Evolutionary conservation across 805 yeast species (phyloP).

Genomic region (Kodamaea laetipori): DNA sequence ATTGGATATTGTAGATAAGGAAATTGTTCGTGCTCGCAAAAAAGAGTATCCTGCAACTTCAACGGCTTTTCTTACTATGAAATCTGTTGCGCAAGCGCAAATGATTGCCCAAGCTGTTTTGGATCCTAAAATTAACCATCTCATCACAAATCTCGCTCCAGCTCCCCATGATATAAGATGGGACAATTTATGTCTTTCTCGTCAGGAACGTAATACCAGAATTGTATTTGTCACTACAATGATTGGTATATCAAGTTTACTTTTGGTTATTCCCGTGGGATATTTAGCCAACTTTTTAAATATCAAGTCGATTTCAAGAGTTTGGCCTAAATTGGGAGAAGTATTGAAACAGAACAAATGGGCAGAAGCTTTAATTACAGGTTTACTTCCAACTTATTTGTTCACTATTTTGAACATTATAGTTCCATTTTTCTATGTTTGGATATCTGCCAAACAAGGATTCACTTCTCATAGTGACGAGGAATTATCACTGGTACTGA

Average conservation of each 20-base stretch:
- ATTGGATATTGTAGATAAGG: slow-evolving; percentile 67
- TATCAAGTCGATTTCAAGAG: slow-evolving; percentile 70
- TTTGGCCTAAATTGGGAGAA: slow-evolving; percentile 82
- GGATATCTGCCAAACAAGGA: slow-evolving; percentile 83
- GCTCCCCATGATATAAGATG: slow-evolving; percentile 95
- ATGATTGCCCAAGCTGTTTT: slow-evolving; percentile 94
- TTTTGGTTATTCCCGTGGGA: slow-evolving; percentile 80
- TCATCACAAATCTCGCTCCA: slow-evolving; percentile 85
- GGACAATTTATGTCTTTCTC: slow-evolving; percentile 83
- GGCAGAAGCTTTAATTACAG: slow-evolving; percentile 82
- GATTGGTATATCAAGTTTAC: slow-evolving; percentile 68
- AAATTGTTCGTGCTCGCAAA: slow-evolving; percentile 63
- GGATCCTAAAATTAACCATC: slow-evolving; percentile 82
- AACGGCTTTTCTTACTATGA: slow-evolving; percentile 93
- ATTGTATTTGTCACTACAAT: slow-evolving; percentile 63
- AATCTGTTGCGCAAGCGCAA: slow-evolving; percentile 92
- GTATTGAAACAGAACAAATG: slow-evolving; percentile 63
- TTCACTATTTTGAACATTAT: slow-evolving; percentile 81
- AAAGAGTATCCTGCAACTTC: slow-evolving; percentile 81
- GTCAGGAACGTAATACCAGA: slow-evolving; percentile 68
- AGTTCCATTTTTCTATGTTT: slow-evolving; percentile 84
- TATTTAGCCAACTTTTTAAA: slow-evolving; percentile 83
- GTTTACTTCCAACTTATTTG: slow-evolving; percentile 85
- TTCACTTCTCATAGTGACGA: slow-evolving; percentile 90
- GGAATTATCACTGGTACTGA: slow-evolving; percentile 84